phyloP scores from a whole-genome alignment of 768 basidiomycete genomes.

The Termitomyces sp. region DNA sequence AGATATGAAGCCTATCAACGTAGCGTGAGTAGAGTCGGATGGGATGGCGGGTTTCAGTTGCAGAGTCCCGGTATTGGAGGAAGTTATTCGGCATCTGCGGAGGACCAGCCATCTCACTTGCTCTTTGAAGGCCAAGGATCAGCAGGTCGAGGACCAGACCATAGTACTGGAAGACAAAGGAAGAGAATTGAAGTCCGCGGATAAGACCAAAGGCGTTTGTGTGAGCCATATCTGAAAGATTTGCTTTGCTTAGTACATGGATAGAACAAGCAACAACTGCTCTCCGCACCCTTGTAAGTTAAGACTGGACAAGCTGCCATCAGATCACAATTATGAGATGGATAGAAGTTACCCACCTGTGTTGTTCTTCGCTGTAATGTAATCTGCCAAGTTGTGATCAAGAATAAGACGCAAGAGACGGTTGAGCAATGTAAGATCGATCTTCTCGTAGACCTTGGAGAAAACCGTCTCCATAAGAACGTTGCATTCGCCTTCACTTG shows the following conservation, averaged over 20 bases:
- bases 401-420: slow-evolving; percentile 93
- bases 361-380: slow-evolving; percentile 99
- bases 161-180: slow-evolving; percentile 99
- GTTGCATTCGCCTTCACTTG: slow-evolving; percentile 94
- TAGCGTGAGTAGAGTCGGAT: slow-evolving; percentile 97
- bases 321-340: neutral
- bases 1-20: slow-evolving; percentile 90
- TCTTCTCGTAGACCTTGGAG: slow-evolving; percentile 98
- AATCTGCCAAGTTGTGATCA: slow-evolving; percentile 98
- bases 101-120: slow-evolving; percentile 98
- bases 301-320: slow-evolving; percentile 40
- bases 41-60: slow-evolving; percentile 96
- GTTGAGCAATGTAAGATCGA: slow-evolving; percentile 94
- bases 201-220: slow-evolving; percentile 97
- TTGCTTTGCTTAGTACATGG: slow-evolving; percentile 5
- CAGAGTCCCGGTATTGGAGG: slow-evolving; percentile 92
- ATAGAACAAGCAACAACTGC: neutral
- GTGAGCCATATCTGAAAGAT: slow-evolving; percentile 79
- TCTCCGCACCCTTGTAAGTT: slow-evolving; percentile 72
- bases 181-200: slow-evolving; percentile 96
- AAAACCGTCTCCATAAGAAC: slow-evolving; percentile 99
- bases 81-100: slow-evolving; percentile 98
- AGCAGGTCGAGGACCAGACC: slow-evolving; percentile 93
- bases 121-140: slow-evolving; percentile 95
- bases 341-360: slow-evolving; percentile 43